These are phyloP conservation scores for Sphaceloma murrayae DNA, from an alignment of 2,329 filamentous ascomycete genomes.

Conservation along the genomic window DNA sequence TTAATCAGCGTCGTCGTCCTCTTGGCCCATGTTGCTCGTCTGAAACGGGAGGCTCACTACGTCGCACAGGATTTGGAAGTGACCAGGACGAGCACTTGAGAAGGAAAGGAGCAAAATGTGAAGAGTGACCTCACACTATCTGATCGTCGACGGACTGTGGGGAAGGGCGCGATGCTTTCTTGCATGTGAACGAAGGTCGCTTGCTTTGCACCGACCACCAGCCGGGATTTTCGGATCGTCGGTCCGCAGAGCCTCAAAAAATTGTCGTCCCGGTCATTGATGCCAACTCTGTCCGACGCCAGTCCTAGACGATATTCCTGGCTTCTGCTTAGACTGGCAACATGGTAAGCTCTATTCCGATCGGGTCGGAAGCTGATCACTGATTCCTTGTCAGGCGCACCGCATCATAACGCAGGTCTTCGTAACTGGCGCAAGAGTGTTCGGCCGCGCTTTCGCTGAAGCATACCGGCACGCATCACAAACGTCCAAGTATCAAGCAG, in stretches of 20 bases:
- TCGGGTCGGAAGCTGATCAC: neutral
- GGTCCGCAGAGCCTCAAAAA: neutral
- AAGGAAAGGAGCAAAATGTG: too few species aligned
- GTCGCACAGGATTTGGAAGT: too few species aligned
- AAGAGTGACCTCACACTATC: neutral
- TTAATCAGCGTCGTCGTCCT: conserved; percentile 8
- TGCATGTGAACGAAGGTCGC: too few species aligned
- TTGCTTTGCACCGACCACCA: too few species aligned
- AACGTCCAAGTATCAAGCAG: conserved; percentile 28
- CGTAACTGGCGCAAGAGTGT: conserved; percentile 78
- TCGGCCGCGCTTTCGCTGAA: conserved; percentile 86
- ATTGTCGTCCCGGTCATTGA: too few species aligned
- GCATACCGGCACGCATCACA: conserved; percentile 93
- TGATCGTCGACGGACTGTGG: neutral
- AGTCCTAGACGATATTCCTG: too few species aligned
- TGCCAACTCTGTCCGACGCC: too few species aligned
- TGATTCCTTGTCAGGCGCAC: conserved; percentile 58
- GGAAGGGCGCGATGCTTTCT: too few species aligned
- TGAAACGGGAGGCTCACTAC: too few species aligned
- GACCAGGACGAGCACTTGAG: too few species aligned
- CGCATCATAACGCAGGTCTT: conserved; percentile 90
- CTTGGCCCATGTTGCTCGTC: neutral
- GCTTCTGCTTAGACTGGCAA: too few species aligned
- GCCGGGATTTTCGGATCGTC: too few species aligned
- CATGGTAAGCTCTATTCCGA: neutral